These are phyloP conservation scores for Darksidea phi DNA, from an alignment of 495 filamentous ascomycete genomes.

Conservation along the genomic window DNA sequence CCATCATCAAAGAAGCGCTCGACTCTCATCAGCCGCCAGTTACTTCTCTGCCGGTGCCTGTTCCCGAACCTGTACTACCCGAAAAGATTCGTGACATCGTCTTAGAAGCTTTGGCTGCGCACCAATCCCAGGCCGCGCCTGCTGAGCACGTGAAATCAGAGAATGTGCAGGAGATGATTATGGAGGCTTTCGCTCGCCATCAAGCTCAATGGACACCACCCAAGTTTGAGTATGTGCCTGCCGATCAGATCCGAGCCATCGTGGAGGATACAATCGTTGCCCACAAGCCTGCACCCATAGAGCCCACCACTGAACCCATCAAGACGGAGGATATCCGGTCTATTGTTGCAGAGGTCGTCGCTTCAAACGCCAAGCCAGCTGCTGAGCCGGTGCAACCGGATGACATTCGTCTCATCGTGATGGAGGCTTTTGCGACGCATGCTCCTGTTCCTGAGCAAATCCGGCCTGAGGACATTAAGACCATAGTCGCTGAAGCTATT, in stretches of 20 bases:
- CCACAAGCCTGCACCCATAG: conserved; percentile 46
- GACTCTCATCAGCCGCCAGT: conserved; percentile 29
- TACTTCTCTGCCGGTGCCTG: conserved; percentile 24
- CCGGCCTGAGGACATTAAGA: conserved; percentile 15
- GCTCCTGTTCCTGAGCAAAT: conserved; percentile 36
- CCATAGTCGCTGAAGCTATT: conserved; percentile 15
- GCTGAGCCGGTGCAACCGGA: conserved; percentile 54
- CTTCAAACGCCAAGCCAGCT: conserved; percentile 12
- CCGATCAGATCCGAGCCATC: conserved; percentile 25
- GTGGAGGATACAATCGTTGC: conserved; percentile 10
- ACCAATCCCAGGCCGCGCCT: conserved; percentile 45
- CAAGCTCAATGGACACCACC: conserved; percentile 39
- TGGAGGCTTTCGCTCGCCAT: conserved; percentile 70
- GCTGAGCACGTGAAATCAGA: conserved; percentile 52
- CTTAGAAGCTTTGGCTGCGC: conserved; percentile 53
- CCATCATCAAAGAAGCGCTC: conserved; percentile 70
- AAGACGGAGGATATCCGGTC: conserved; percentile 78
- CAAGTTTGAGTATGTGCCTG: conserved; percentile 20
- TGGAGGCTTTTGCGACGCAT: conserved; percentile 69
- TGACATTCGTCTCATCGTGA: conserved; percentile 71
- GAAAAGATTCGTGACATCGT: conserved; percentile 28
- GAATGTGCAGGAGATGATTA: conserved; percentile 71
- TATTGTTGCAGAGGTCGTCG: conserved; percentile 68
- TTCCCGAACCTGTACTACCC: conserved; percentile 22
- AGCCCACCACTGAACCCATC: conserved; percentile 4